phyloP scores from a whole-genome alignment of 208 protist genomes.

The Trypanosoma cruzi region DNA sequence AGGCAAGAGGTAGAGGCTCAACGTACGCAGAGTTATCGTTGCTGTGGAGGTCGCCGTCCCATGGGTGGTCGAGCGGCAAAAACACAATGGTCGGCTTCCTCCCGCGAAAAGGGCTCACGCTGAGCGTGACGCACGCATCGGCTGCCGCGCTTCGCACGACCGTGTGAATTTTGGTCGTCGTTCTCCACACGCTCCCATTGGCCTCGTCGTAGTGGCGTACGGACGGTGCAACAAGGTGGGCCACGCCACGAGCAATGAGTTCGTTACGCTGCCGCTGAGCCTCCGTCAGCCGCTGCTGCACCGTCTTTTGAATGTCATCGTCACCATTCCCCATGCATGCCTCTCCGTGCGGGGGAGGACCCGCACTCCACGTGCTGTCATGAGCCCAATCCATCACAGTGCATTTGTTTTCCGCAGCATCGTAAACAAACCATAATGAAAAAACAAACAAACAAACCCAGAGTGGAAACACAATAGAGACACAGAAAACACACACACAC shows the following conservation, averaged over 20 bases:
- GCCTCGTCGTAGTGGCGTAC: not conserved
- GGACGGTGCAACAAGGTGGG: not conserved
- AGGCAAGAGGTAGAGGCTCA: conserved; percentile 8
- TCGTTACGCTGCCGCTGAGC: conserved; percentile 15
- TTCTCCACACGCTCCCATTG: conserved; percentile 10
- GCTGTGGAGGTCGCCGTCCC: conserved; percentile 23
- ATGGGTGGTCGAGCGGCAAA: conserved; percentile 45
- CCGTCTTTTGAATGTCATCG: not conserved
- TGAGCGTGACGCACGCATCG: conserved; percentile 31
- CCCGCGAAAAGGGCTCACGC: conserved; percentile 50
- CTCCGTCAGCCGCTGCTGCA: not conserved
- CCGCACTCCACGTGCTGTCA: too few relatives aligned
- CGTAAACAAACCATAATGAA: too few relatives aligned
- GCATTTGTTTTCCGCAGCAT: too few relatives aligned
- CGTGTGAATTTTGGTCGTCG: conserved; percentile 11
- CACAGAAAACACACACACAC: too few relatives aligned
- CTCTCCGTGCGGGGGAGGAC: too few relatives aligned
- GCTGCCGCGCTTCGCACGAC: conserved; percentile 10
- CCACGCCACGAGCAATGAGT: not conserved
- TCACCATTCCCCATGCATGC: not conserved
- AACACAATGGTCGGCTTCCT: conserved; percentile 49
- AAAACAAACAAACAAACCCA: too few relatives aligned
- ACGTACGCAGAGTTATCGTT: conserved; percentile 11
- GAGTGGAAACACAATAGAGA: too few relatives aligned
- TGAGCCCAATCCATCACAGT: too few relatives aligned